Evolutionary conservation across 495 filamentous ascomycete species (phyloP).

Genomic region (Margaritispora aquatica): DNA sequence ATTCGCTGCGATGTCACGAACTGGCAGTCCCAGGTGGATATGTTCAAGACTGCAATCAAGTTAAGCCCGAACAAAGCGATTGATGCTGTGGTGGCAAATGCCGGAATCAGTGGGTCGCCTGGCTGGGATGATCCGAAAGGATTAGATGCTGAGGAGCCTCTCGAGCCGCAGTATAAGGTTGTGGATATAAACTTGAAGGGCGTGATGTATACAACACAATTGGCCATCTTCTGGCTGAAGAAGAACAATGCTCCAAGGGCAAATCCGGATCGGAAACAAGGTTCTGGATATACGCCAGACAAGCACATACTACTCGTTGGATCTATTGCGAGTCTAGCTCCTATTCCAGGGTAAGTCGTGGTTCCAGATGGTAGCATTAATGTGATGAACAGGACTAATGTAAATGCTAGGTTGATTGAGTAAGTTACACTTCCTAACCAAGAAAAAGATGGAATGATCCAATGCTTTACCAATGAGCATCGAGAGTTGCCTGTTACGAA

Average conservation of each 20-base stretch:
- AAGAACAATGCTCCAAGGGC: constrained; percentile 28
- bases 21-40: constrained; percentile 53
- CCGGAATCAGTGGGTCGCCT: constrained; percentile 45
- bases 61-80: constrained; percentile 48
- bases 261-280: background rate
- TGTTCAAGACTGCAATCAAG: constrained; percentile 49
- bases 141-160: constrained; percentile 37
- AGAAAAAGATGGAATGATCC: too few species aligned
- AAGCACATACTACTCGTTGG: constrained; percentile 49
- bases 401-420: background rate
- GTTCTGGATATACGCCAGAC: constrained; percentile 27
- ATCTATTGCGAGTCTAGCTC: constrained; percentile 44
- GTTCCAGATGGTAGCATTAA: background rate
- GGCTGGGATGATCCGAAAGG: constrained; percentile 31
- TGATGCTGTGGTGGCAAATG: constrained; percentile 62
- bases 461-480: too few species aligned
- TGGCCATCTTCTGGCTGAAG: constrained; percentile 54
- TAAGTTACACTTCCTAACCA: background rate
- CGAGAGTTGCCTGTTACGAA: background rate
- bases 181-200: constrained; percentile 57
- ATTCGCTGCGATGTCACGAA: constrained; percentile 49
- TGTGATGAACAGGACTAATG: background rate
- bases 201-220: constrained; percentile 56
- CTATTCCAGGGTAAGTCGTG: constrained; percentile 36
- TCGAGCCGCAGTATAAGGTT: constrained; percentile 45